phyloP scores from a whole-genome alignment of 78 protist genomes.

The Diacronema lutheri region DNA sequence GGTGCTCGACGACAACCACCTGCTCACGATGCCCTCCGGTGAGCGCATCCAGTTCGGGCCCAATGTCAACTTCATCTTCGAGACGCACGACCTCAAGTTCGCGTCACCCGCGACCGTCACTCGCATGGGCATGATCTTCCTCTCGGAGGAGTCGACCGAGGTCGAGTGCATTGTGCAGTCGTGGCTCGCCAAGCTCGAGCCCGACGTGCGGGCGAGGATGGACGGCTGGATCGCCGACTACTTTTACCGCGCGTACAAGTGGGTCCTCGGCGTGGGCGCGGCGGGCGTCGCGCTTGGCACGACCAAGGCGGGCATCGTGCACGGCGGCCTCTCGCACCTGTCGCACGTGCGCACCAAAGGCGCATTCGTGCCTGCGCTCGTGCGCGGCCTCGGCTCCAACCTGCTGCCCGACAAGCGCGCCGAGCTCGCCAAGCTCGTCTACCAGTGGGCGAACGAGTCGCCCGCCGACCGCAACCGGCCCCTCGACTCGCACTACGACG shows the following conservation, averaged over 20 bases:
- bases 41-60: conserved; percentile 83
- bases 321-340: conserved; percentile 61
- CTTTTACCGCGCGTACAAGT: conserved; percentile 55
- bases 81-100: conserved; percentile 68
- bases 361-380: conserved; percentile 49
- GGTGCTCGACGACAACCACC: conserved; percentile 84
- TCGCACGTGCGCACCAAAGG: background rate
- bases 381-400: conserved; percentile 70
- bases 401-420: conserved; percentile 12
- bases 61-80: conserved; percentile 84
- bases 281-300: conserved; percentile 30
- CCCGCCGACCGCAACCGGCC: conserved; percentile 39
- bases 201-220: background rate
- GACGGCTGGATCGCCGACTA: conserved; percentile 17
- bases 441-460: conserved; percentile 19
- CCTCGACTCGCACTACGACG: conserved; percentile 38
- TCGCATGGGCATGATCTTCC: conserved; percentile 66
- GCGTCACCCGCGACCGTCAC: conserved; percentile 92
- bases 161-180: conserved; percentile 1
- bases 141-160: conserved; percentile 61
- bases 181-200: conserved; percentile 36
- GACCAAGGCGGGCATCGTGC: conserved; percentile 53
- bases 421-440: conserved; percentile 35
- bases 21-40: conserved; percentile 85
- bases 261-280: background rate